Percentiles rank a stretch among this genome's conserved stretches.
phyloP scores from a whole-genome alignment of 805 yeast genomes.

The Barnettozyma populi region DNA sequence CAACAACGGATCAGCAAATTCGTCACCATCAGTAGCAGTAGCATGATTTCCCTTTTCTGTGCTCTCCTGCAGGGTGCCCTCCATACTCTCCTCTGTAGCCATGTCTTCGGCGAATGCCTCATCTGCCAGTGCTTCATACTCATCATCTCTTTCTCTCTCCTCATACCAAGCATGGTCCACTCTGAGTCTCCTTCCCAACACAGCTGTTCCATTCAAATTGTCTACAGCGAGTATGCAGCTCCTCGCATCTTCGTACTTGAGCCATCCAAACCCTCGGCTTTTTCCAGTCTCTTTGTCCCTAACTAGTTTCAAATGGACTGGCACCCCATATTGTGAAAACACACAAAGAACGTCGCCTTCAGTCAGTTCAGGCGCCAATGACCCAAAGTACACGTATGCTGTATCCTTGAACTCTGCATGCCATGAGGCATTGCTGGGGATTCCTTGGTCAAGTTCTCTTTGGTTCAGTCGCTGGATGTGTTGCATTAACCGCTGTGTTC shows the following conservation, averaged over 20 bases:
- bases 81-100: conserved; percentile 13
- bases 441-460: conserved; percentile 58
- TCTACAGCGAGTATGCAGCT: conserved; percentile 85
- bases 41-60: neutral
- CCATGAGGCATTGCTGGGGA: conserved; percentile 72
- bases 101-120: conserved; percentile 29
- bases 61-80: conserved; percentile 5
- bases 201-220: conserved; percentile 65
- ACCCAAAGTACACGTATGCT: conserved; percentile 73
- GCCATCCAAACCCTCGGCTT: conserved; percentile 71
- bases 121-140: conserved; percentile 35
- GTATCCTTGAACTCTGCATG: conserved; percentile 78
- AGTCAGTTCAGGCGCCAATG: conserved; percentile 54
- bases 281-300: conserved; percentile 62
- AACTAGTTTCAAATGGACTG: conserved; percentile 65
- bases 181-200: conserved; percentile 45
- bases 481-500: neutral
- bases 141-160: conserved; percentile 46
- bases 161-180: conserved; percentile 72
- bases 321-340: conserved; percentile 87
- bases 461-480: conserved; percentile 40
- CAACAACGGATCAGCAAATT: conserved; percentile 23
- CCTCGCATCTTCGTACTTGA: conserved; percentile 77
- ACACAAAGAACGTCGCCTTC: conserved; percentile 74
- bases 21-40: conserved; percentile 14